Evolutionary conservation across 2,329 filamentous ascomycete genomes (phyloP).

Genomic region (Pseudogymnoascus sp.): DNA sequence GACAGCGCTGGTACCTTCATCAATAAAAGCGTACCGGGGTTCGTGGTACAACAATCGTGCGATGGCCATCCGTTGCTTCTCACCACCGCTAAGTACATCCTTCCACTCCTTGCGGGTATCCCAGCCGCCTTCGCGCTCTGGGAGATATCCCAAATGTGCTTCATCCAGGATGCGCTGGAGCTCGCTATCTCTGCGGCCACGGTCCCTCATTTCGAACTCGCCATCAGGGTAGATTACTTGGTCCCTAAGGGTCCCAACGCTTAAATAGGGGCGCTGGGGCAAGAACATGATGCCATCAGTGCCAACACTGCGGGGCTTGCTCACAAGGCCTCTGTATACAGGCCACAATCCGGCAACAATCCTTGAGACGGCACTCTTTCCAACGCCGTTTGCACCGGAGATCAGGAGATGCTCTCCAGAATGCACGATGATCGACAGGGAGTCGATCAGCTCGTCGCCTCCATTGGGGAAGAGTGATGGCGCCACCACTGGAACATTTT

Average conservation of each 20-base stretch:
- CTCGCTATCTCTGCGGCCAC: conserved; percentile 68
- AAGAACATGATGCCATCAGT: conserved; percentile 97
- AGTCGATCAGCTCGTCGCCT: conserved; percentile 85
- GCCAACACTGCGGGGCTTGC: conserved; percentile 70
- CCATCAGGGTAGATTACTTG: conserved; percentile 98
- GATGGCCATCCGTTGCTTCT: conserved; percentile 93
- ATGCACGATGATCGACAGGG: conserved; percentile 79
- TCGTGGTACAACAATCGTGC: conserved; percentile 90
- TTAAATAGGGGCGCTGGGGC: conserved; percentile 86
- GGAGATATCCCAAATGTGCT: conserved; percentile 79
- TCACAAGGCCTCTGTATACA: conserved; percentile 86
- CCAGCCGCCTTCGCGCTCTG: conserved; percentile 89
- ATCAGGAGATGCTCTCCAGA: conserved; percentile 91
- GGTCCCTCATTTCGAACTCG: conserved; percentile 84
- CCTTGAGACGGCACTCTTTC: conserved; percentile 81
- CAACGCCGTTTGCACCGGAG: conserved; percentile 88
- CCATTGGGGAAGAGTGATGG: conserved; percentile 81
- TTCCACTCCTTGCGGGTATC: conserved; percentile 98
- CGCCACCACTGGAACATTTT: conserved; percentile 87
- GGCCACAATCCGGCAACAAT: conserved; percentile 93
- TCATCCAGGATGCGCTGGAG: conserved; percentile 72
- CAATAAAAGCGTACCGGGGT: conserved; percentile 86
- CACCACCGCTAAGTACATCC: conserved; percentile 90
- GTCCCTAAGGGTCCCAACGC: conserved; percentile 84
- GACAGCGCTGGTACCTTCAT: conserved; percentile 92